Evolutionary conservation across 495 filamentous ascomycete species (phyloP), one percentile per base, ranked within the genome.

Genomic region (Cairneyella variabilis): DNA sequence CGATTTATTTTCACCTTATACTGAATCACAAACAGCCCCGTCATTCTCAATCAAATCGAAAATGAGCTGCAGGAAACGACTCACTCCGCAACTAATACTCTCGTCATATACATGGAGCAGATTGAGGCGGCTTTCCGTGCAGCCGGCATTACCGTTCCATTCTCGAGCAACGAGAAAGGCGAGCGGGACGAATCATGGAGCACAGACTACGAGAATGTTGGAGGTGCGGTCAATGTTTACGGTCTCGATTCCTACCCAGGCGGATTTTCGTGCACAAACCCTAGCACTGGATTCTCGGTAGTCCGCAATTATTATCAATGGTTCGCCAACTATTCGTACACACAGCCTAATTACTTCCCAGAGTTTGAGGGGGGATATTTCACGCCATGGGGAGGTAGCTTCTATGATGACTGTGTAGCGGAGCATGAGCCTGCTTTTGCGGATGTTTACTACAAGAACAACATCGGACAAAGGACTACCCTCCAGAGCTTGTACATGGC

Each of bases 381-480:
- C 57, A 67, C 72, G 23, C 67, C 73, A 12, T 83, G 78, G 77
- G 76, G 76, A 28, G 76, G 74, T 2, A 66, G 65, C 6, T 72
- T 72, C 53, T 79, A 75, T 53, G 76, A 77, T 50, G 50, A 61
- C 21, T 75, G 78, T 56, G 25, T 62, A 26, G 55, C 75, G 18
- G 69, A 78, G 49, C 70, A 73, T 32, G 72, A 70, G 16, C 76
- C 76, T 5, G 70, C 70, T 47, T 81, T 77, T 59, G 69, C 72
- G 8, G 76, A 79, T 60, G 71, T 81, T 2, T 82, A 74, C 48
- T 83, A 81, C 59, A 81, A 81, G 59, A 74, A 77, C 48, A 76
- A 80, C 40, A 70, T 82, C 49, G 79, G 71, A 8, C 73, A 74
- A 34, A 56, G 74, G 20, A 62, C 76, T 0, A 79, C 72, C 0